Evolutionary conservation across 208 protist genomes (phyloP).

Genomic region (Leishmania tropica): DNA sequence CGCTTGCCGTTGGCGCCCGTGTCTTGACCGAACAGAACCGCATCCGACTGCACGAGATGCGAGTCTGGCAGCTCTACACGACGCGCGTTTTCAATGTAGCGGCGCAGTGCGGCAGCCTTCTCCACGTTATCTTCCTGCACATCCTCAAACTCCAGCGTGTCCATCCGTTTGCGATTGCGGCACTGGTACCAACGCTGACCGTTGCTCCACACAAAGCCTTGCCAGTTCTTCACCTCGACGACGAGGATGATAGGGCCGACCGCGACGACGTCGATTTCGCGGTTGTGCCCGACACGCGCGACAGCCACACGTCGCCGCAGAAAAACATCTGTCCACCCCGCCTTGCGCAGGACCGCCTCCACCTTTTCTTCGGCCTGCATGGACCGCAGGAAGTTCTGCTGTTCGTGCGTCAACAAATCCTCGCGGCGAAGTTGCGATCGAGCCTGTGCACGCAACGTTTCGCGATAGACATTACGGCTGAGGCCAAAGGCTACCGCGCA

Average conservation of each 20-base stretch:
- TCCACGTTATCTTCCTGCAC: conserved; percentile 81
- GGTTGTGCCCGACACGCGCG: conserved; percentile 79
- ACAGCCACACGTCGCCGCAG: conserved; percentile 79
- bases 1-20: not conserved
- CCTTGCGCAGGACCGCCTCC: conserved; percentile 64
- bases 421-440: conserved; percentile 44
- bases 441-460: conserved; percentile 47
- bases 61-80: conserved; percentile 72
- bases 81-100: conserved; percentile 83
- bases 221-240: conserved; percentile 92
- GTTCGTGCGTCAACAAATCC: conserved; percentile 29
- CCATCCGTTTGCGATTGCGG: conserved; percentile 31
- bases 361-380: conserved; percentile 81
- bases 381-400: conserved; percentile 50
- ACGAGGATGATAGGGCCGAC: conserved; percentile 82
- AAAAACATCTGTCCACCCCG: conserved; percentile 80
- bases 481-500: conserved; percentile 48
- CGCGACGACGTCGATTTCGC: conserved; percentile 89
- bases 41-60: conserved; percentile 14
- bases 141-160: conserved; percentile 86
- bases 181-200: conserved; percentile 84
- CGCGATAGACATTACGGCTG: conserved; percentile 50
- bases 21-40: conserved; percentile 3
- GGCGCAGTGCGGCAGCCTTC: conserved; percentile 82
- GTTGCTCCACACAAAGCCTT: conserved; percentile 88